Conservation (phyloP, 805 yeast species). For the Yamadazyma insecticola region DNA sequence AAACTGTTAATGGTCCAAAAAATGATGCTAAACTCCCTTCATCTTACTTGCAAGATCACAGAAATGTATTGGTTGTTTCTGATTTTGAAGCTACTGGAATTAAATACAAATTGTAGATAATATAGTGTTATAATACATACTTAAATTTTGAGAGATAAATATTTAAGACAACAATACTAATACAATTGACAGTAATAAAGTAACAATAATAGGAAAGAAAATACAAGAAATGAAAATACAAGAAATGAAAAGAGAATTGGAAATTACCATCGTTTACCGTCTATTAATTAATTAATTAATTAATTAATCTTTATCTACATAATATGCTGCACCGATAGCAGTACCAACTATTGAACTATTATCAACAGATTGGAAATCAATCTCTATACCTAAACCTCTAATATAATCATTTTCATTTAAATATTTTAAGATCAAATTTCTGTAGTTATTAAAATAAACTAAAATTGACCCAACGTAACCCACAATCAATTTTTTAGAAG, state of each 20-base stretch:
- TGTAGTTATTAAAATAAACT: constrained; percentile 36
- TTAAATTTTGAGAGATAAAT: too few relatives aligned
- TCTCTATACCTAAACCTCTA: constrained; percentile 21
- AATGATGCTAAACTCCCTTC: constrained; percentile 44
- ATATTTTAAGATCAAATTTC: constrained; percentile 22
- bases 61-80: constrained; percentile 40
- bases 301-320: too few relatives aligned
- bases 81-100: constrained; percentile 46
- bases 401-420: constrained; percentile 21
- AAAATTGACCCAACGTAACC: constrained; percentile 53
- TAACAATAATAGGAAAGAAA: too few relatives aligned
- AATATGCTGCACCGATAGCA: constrained; percentile 47
- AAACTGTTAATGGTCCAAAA: constrained; percentile 40
- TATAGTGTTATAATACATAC: too few relatives aligned
- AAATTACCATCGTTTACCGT: too few relatives aligned
- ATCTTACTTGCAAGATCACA: constrained; percentile 45
- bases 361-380: constrained; percentile 36
- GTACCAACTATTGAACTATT: constrained; percentile 51
- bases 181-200: too few relatives aligned
- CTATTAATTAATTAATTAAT: too few relatives aligned
- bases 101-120: constrained; percentile 28
- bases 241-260: too few relatives aligned
- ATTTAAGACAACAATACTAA: too few relatives aligned
- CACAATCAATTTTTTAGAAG: constrained; percentile 25
- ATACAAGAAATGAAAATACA: too few relatives aligned